Conservation (phyloP, 2,329 filamentous ascomycete species). For the Trichophaea hybrida region DNA sequence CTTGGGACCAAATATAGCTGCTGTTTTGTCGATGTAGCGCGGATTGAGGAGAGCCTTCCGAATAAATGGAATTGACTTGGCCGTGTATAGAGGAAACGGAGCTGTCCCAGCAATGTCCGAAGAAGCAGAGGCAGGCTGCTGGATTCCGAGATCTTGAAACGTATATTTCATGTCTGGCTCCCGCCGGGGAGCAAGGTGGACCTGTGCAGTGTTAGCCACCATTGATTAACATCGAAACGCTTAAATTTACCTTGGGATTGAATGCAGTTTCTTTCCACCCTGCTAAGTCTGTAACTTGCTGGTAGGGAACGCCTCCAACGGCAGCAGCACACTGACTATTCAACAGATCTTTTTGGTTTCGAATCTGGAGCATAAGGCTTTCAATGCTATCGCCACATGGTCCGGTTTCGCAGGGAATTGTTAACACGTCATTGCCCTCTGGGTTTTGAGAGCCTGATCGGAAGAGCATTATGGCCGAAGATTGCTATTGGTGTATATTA, state of each 20-base stretch:
- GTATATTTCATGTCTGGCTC: neutral
- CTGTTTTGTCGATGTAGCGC: constrained; percentile 5
- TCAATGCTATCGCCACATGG: neutral
- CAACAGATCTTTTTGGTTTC: neutral
- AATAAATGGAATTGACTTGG: constrained; percentile 7
- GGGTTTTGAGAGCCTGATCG: too few relatives aligned
- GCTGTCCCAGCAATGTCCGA: constrained; percentile 6
- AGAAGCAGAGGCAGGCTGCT: neutral
- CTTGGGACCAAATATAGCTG: neutral
- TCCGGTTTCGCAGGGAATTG: too few relatives aligned
- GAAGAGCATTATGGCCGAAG: too few relatives aligned
- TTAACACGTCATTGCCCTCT: too few relatives aligned
- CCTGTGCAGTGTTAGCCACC: neutral
- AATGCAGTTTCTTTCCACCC: neutral
- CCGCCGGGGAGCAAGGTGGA: neutral
- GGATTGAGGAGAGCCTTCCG: constrained; percentile 8
- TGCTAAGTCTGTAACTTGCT: neutral
- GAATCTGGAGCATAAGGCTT: neutral
- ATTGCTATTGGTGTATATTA: too few relatives aligned
- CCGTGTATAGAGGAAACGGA: constrained; percentile 3
- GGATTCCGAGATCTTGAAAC: constrained; percentile 7
- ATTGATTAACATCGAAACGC: neutral
- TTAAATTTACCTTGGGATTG: neutral
- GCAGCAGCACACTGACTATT: neutral
- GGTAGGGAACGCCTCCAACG: neutral